These are phyloP conservation scores for Mycena rebaudengoi DNA, from an alignment of 768 basidiomycete species.

Conservation along the genomic window DNA sequence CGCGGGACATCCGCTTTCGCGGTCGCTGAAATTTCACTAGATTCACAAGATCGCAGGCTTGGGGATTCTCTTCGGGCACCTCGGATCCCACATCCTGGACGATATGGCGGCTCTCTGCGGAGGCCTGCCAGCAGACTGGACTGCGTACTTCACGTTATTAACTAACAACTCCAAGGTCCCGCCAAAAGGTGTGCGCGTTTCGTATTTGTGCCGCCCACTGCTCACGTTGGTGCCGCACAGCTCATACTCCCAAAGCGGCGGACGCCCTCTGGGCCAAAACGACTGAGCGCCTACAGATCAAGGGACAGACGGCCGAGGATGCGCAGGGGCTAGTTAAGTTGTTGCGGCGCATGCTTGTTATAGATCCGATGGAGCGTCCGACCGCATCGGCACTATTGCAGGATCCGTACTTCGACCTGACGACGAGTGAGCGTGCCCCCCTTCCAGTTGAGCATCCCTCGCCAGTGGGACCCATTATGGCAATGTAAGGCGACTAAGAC, in stretches of 20 bases:
- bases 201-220: background rate
- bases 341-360: too few species aligned
- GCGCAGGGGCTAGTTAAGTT: too few species aligned
- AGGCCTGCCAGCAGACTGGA: background rate
- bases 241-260: background rate
- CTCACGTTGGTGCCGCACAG: slow-evolving; percentile 1
- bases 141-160: background rate
- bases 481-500: too few species aligned
- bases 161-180: too few species aligned
- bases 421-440: too few species aligned
- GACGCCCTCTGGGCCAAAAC: background rate
- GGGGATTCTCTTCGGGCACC: background rate
- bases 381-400: too few species aligned
- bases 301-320: background rate
- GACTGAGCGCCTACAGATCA: background rate
- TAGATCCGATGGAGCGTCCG: too few species aligned
- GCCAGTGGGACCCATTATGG: too few species aligned
- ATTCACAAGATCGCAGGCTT: background rate
- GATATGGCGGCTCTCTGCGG: background rate
- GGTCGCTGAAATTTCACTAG: too few species aligned
- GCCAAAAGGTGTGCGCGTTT: background rate
- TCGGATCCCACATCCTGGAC: background rate
- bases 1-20: too few species aligned
- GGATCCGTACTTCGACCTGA: too few species aligned
- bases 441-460: too few species aligned